Evolutionary conservation across 139 green algal genomes (phyloP).

Genomic region (Yamagishiella unicocca): DNA sequence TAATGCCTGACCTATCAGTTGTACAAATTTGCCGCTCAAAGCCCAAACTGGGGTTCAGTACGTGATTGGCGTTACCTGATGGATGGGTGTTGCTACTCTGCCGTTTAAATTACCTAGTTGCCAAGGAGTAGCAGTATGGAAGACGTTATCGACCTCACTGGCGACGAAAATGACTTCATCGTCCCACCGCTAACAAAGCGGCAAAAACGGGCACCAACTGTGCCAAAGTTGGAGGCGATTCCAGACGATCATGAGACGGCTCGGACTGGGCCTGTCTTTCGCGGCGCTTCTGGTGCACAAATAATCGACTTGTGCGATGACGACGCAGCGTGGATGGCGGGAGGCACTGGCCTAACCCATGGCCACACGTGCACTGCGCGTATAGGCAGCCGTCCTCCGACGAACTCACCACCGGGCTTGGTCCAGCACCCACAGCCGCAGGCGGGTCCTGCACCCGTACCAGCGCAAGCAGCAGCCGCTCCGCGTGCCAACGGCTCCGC

Average conservation of each 20-base stretch:
- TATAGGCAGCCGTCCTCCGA: too few species aligned
- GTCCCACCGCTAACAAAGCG: not conserved
- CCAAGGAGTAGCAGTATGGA: not conserved
- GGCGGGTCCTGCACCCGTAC: not conserved
- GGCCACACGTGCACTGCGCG: too few species aligned
- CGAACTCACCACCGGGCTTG: too few species aligned
- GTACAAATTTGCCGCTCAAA: too few species aligned
- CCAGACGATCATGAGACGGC: not conserved
- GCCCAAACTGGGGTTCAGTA: too few species aligned
- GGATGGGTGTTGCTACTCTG: too few species aligned
- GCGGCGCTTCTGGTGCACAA: not conserved
- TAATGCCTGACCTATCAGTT: too few species aligned
- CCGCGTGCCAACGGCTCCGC: not conserved
- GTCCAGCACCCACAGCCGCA: not conserved
- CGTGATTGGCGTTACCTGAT: too few species aligned
- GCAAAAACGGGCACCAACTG: not conserved
- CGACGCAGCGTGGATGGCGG: too few species aligned
- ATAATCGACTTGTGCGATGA: not conserved
- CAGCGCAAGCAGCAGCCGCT: too few species aligned
- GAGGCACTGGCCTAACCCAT: too few species aligned
- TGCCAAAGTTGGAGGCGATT: not conserved
- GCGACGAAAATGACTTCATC: not conserved
- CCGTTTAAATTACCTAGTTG: too few species aligned
- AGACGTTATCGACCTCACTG: constrained; percentile 22
- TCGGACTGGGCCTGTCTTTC: not conserved